Evolutionary conservation across 208 protist species (phyloP).

Genomic region (Leishmania aethiopica): DNA sequence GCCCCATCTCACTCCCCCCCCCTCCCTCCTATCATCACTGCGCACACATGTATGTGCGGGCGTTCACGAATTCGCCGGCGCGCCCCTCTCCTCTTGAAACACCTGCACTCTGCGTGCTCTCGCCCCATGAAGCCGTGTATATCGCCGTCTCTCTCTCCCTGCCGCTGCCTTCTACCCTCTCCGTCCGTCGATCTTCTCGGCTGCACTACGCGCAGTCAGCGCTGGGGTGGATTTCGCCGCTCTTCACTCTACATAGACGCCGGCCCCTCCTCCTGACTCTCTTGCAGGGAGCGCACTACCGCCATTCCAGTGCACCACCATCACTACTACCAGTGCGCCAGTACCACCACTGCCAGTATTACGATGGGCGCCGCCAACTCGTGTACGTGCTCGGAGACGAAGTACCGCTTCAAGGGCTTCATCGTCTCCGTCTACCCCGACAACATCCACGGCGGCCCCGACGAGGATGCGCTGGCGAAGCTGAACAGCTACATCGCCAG

Average conservation of each 20-base stretch:
- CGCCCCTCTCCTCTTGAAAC: slow-evolving; percentile 6
- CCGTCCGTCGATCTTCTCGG: background rate
- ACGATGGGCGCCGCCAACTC: slow-evolving; percentile 26
- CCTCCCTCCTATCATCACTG: background rate
- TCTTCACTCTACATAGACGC: background rate
- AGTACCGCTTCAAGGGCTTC: slow-evolving; percentile 83
- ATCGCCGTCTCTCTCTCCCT: background rate
- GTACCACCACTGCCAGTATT: background rate
- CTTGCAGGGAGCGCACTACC: background rate
- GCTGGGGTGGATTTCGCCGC: background rate
- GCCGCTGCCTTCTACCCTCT: background rate
- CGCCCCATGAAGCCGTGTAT: background rate
- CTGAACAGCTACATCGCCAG: slow-evolving; percentile 72
- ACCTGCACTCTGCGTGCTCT: background rate
- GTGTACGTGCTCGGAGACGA: slow-evolving; percentile 51
- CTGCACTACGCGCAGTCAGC: background rate
- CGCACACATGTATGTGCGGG: background rate
- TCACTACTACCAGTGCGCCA: background rate
- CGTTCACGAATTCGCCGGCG: background rate
- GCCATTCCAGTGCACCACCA: background rate
- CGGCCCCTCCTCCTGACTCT: background rate
- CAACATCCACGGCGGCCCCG: slow-evolving; percentile 34
- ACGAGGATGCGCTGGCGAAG: slow-evolving; percentile 69
- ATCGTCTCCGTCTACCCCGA: slow-evolving; percentile 78
- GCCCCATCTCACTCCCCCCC: background rate